Evolutionary conservation across 768 basidiomycete genomes (phyloP), one percentile per base, ranked within the genome.

Genomic region (Trametes cubensis): DNA sequence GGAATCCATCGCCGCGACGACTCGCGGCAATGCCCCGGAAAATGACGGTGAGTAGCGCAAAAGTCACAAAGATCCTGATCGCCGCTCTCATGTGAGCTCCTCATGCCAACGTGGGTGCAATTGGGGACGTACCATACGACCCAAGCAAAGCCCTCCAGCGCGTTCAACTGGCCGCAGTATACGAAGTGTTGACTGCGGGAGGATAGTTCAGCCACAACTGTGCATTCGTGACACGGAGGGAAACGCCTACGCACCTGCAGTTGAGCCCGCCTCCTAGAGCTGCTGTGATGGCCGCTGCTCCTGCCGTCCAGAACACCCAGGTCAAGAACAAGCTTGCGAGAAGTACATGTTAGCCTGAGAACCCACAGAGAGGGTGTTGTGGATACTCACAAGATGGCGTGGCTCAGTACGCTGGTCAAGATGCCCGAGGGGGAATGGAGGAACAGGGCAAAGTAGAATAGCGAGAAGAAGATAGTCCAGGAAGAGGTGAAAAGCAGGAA

Each of bases 241-340:
- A 34, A 34, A 34, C 34, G 34, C 34, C 34, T 10, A 34, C 83
- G 56, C 69, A 85, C 86, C 65, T 69, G 85, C 90, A 93, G 69
- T 90, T 85, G 58, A 89, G 70, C 11, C 87, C 84, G 15, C 91
- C 91, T 14, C 86, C 85, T 30, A 91, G 77, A 25, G 81, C 73
- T 20, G 82, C 75, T 1, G 91, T 92, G 48, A 92, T 80, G 2
- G 87, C 80, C 1, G 89, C 86, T 1, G 89, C 89, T 2, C 81
- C 89, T 0, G 90, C 85, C 3, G 84, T 79, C 91, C 91, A 94
- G 62, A 91, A 79, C 40, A 92, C 78, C 89, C 90, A 92, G 1
- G 89, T 90, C 20, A 92, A 15, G 51, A 78, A 60, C 51, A 92
- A 73, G 74, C 90, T 91, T 40, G 18, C 14, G 42, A 21, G 34